A percentile compares a stretch with the other conserved stretches of the same genome.
These are phyloP conservation scores for Calonectria ilicicola DNA, from an alignment of 2,329 filamentous ascomycete species.

Conservation along the genomic window DNA sequence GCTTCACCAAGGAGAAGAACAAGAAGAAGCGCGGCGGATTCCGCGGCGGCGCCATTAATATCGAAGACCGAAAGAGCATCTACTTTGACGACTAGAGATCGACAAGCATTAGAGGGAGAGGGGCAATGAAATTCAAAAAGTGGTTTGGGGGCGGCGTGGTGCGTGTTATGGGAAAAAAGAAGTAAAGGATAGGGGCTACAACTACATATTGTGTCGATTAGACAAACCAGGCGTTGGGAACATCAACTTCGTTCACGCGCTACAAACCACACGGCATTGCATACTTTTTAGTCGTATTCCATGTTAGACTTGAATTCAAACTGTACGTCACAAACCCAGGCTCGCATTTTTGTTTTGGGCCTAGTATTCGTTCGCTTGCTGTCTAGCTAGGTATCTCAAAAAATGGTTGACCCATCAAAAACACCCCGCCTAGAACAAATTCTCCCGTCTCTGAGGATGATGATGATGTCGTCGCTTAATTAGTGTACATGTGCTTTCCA, in stretches of 20 bases:
- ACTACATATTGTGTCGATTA: slow-evolving; percentile 13
- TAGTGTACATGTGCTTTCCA: background rate
- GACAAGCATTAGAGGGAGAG: background rate
- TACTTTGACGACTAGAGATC: slow-evolving; percentile 87
- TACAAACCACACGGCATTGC: slow-evolving; percentile 6
- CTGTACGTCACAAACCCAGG: background rate
- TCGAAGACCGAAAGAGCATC: slow-evolving; percentile 83
- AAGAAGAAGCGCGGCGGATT: slow-evolving; percentile 96
- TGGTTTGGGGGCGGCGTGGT: background rate
- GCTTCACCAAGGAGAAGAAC: slow-evolving; percentile 99
- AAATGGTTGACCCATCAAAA: background rate
- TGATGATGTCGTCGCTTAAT: background rate
- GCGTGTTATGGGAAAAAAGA: background rate
- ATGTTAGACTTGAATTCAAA: slow-evolving; percentile 7
- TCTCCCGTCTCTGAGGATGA: background rate
- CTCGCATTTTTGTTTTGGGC: background rate
- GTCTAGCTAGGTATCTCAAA: background rate
- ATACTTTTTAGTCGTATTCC: slow-evolving; percentile 13
- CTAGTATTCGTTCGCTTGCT: background rate
- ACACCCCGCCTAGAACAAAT: background rate
- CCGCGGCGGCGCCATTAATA: slow-evolving; percentile 89
- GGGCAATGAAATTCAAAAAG: background rate
- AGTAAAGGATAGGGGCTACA: background rate
- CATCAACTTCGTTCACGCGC: slow-evolving; percentile 13
- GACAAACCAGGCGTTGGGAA: slow-evolving; percentile 23